Conservation (phyloP, 1,139 yeast species). For the Pneumocystis carinii region DNA sequence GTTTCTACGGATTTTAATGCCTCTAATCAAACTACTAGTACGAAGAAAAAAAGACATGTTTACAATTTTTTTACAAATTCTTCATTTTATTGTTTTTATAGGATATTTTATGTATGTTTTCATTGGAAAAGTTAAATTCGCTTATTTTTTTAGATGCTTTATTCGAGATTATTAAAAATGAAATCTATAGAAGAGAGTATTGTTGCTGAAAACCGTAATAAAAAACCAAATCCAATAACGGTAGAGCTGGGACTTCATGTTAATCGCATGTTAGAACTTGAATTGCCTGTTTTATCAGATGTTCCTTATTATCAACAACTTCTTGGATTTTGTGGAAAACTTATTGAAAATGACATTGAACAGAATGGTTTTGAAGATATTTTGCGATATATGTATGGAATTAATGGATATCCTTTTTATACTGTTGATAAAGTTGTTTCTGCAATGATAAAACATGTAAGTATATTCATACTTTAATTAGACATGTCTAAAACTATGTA, state of each 20-base stretch:
- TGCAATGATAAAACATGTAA: constrained; percentile 61
- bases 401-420: constrained; percentile 80
- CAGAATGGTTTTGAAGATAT: constrained; percentile 95
- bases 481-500: background rate
- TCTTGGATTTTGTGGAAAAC: constrained; percentile 50
- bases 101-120: constrained; percentile 23
- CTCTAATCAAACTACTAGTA: background rate
- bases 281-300: constrained; percentile 57
- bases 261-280: constrained; percentile 67
- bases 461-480: constrained; percentile 5
- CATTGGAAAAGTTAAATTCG: background rate
- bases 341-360: constrained; percentile 83
- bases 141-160: constrained; percentile 55
- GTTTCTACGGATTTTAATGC: constrained; percentile 12
- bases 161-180: constrained; percentile 63
- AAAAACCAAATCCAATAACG: constrained; percentile 63
- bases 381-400: constrained; percentile 84
- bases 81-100: constrained; percentile 78
- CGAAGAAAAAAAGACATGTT: constrained; percentile 25
- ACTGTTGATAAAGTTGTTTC: constrained; percentile 89
- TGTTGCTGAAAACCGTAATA: constrained; percentile 44
- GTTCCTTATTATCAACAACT: constrained; percentile 48
- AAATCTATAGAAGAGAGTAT: constrained; percentile 54
- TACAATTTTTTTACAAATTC: constrained; percentile 82
- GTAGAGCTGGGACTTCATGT: constrained; percentile 71